Percentiles rank a stretch among this genome's conserved stretches.
phyloP scores from a whole-genome alignment of 768 basidiomycete species.

The Rhizopogon roseolus region DNA sequence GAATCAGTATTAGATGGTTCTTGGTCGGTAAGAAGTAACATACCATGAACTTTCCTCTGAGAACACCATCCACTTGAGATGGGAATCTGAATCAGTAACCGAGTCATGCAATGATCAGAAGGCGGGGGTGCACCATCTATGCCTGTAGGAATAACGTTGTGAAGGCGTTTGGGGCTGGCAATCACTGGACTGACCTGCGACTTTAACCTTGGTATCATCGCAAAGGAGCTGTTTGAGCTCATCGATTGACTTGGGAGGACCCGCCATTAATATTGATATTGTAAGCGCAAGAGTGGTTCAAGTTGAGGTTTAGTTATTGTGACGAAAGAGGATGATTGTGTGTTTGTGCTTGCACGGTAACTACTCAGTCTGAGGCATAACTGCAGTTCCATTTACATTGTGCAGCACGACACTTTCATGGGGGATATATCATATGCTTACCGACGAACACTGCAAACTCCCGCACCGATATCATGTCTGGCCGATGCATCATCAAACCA shows the following conservation, averaged over 20 bases:
- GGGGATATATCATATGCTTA: slow-evolving; percentile 5
- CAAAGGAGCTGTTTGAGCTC: slow-evolving; percentile 52
- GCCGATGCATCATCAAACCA: slow-evolving; percentile 42
- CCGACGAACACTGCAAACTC: slow-evolving; percentile 31
- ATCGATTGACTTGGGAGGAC: slow-evolving; percentile 47
- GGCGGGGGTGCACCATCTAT: slow-evolving; percentile 57
- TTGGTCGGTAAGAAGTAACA: slow-evolving; percentile 5
- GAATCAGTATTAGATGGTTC: slow-evolving; percentile 2
- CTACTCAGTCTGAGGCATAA: no score
- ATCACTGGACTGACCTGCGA: slow-evolving; percentile 62
- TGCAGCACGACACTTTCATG: neutral
- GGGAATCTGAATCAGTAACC: slow-evolving; percentile 3
- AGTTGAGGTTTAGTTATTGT: neutral
- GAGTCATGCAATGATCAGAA: slow-evolving; percentile 1
- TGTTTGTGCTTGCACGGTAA: no score
- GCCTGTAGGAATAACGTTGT: slow-evolving; percentile 25
- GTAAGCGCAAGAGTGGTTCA: no score
- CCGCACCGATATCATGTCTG: slow-evolving; percentile 51
- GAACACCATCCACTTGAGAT: slow-evolving; percentile 78
- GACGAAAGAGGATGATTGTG: no score
- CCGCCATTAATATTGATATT: no score
- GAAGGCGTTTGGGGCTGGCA: neutral
- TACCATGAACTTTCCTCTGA: slow-evolving; percentile 94
- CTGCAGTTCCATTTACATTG: no score
- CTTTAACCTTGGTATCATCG: slow-evolving; percentile 82